Percentiles rank a stretch among this genome's conserved stretches.
phyloP scores from a whole-genome alignment of 495 filamentous ascomycete species.

The Hypoxylon subgilvum region DNA sequence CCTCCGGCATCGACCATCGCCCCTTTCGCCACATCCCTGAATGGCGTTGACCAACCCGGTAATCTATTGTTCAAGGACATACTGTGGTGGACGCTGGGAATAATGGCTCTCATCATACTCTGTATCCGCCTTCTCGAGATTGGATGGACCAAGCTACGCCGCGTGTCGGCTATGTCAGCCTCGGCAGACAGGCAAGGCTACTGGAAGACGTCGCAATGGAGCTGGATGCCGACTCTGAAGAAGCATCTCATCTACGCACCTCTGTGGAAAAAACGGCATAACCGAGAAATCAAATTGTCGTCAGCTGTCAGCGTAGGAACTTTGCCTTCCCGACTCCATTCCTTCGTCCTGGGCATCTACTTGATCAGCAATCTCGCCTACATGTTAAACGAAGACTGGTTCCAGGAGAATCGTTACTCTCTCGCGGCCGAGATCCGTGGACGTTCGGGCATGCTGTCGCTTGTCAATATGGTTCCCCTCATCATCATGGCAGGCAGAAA shows the following conservation, averaged over 20 bases:
- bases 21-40: slow-evolving; percentile 54
- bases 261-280: slow-evolving; percentile 80
- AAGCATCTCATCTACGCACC: slow-evolving; percentile 84
- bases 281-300: slow-evolving; percentile 81
- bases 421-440: slow-evolving; percentile 71
- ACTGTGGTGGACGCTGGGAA: slow-evolving; percentile 58
- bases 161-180: slow-evolving; percentile 55
- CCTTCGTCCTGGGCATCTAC: slow-evolving; percentile 69
- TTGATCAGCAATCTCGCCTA: slow-evolving; percentile 68
- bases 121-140: slow-evolving; percentile 52
- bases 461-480: slow-evolving; percentile 81
- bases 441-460: slow-evolving; percentile 74
- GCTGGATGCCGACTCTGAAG: slow-evolving; percentile 69
- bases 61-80: slow-evolving; percentile 56
- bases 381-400: slow-evolving; percentile 68
- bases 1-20: slow-evolving; percentile 47
- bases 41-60: slow-evolving; percentile 57
- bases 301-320: slow-evolving; percentile 81
- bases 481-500: slow-evolving; percentile 82
- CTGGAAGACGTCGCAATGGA: slow-evolving; percentile 55
- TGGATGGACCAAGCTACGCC: slow-evolving; percentile 52
- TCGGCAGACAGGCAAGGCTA: slow-evolving; percentile 53
- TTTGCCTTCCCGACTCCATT: slow-evolving; percentile 83
- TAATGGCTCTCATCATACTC: slow-evolving; percentile 53
- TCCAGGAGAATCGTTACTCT: slow-evolving; percentile 53